These are phyloP conservation scores for Populus hybrid DNA, from an alignment of 441 rosid genomes.

Conservation along the genomic window DNA sequence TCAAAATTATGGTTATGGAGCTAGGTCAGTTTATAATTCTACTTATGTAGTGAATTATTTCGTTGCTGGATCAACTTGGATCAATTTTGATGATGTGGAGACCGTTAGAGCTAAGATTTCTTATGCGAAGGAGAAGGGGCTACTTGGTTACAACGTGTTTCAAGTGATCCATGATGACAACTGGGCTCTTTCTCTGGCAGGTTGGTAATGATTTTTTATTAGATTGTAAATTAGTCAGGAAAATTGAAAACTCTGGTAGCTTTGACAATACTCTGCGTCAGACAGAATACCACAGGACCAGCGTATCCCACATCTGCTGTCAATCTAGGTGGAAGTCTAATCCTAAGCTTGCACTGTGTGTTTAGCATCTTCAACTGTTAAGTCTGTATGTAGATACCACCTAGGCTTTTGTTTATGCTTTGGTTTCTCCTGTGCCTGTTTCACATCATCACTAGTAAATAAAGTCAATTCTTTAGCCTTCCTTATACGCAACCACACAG, in stretches of 20 bases:
- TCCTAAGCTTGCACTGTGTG: too few species aligned
- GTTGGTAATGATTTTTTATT: constrained; percentile 16
- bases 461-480: neutral
- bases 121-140: constrained; percentile 35
- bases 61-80: constrained; percentile 30
- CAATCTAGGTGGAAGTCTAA: neutral
- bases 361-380: neutral
- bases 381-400: neutral
- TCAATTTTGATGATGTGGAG: constrained; percentile 50
- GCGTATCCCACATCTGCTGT: neutral
- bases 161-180: constrained; percentile 39
- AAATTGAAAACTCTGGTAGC: neutral
- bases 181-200: too few species aligned
- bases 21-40: constrained; percentile 31
- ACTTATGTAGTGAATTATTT: constrained; percentile 37
- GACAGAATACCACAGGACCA: neutral
- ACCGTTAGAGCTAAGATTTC: constrained; percentile 34
- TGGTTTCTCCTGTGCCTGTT: neutral
- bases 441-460: too few species aligned
- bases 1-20: constrained; percentile 37
- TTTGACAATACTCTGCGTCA: neutral
- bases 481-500: neutral
- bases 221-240: neutral
- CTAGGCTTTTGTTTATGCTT: neutral
- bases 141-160: constrained; percentile 40